Conservation (phyloP, 805 yeast genomes). For the Candida ortonii region DNA sequence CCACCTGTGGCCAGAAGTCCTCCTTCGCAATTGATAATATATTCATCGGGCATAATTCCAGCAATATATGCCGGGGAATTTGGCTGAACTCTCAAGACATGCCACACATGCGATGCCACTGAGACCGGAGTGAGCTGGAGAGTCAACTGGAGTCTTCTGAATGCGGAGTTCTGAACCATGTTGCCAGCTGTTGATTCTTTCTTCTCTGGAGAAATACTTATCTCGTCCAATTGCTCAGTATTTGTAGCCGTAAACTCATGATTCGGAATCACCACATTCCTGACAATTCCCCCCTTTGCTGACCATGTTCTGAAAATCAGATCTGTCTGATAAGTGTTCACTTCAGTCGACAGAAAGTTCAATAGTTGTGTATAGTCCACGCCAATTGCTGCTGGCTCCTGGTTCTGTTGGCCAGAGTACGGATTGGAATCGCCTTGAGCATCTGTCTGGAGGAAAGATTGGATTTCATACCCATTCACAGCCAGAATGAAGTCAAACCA, state of each 20-base stretch:
- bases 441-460: constrained; percentile 27
- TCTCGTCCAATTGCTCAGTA: constrained; percentile 28
- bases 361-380: constrained; percentile 23
- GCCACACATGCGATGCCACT: constrained; percentile 83
- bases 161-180: constrained; percentile 33
- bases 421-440: constrained; percentile 27
- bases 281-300: constrained; percentile 73
- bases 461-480: constrained; percentile 66
- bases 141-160: constrained; percentile 58
- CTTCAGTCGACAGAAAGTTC: constrained; percentile 27
- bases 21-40: constrained; percentile 82
- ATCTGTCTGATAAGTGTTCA: constrained; percentile 25
- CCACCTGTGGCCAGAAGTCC: constrained; percentile 87
- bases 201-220: constrained; percentile 20
- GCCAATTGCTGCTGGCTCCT: constrained; percentile 11
- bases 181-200: constrained; percentile 19
- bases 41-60: constrained; percentile 84
- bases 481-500: constrained; percentile 88
- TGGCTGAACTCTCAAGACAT: constrained; percentile 68
- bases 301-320: constrained; percentile 71
- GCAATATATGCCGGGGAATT: constrained; percentile 81
- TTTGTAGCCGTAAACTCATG: constrained; percentile 21
- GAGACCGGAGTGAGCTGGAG: constrained; percentile 75
- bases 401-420: constrained; percentile 16
- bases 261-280: constrained; percentile 38